These are phyloP conservation scores for Fusarium sp. DNA, from an alignment of 2,329 filamentous ascomycete genomes.

Conservation along the genomic window DNA sequence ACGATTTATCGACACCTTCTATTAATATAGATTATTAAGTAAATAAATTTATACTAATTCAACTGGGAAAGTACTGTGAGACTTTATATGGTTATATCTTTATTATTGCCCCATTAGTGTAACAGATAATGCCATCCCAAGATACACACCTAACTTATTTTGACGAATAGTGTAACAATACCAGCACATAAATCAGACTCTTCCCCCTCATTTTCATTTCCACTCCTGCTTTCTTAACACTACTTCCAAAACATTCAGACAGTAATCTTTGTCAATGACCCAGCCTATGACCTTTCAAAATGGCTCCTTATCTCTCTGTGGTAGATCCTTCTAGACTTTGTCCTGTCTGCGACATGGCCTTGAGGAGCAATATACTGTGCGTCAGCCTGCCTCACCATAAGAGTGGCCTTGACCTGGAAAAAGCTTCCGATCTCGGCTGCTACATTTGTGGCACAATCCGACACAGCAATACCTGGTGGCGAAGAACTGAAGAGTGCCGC, in stretches of 20 bases:
- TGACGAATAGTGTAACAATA: not conserved
- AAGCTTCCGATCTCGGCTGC: not conserved
- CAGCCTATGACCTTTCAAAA: not conserved
- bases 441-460: not conserved
- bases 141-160: not conserved
- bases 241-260: not conserved
- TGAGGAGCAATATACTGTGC: not conserved
- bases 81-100: not conserved
- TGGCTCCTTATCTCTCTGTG: accelerated
- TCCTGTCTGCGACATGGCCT: not conserved
- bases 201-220: not conserved
- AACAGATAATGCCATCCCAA: not conserved
- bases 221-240: not conserved
- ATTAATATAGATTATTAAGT: not conserved
- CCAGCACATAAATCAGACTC: not conserved
- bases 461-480: not conserved
- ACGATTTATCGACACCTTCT: not conserved
- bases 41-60: no score
- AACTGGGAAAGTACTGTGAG: no score
- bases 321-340: not conserved
- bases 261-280: no score
- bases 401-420: not conserved
- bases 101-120: not conserved
- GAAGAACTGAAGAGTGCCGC: not conserved
- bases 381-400: not conserved